Evolutionary conservation across 1,284 basidiomycete genomes (phyloP).

Genomic region (Ustilago vetiveriae): DNA sequence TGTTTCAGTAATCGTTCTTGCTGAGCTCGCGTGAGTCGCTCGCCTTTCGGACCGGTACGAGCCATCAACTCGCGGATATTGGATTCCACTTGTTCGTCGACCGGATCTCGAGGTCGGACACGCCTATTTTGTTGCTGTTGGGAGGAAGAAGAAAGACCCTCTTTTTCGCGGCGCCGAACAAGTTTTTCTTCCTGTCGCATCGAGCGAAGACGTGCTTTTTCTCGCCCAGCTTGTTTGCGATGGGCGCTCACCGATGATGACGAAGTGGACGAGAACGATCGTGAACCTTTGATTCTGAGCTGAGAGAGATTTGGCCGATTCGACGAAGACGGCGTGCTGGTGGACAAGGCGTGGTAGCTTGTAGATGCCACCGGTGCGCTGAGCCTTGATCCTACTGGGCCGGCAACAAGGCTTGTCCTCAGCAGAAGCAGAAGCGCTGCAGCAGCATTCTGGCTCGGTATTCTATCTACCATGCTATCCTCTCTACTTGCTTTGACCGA

Average conservation of each 20-base stretch:
- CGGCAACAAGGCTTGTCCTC: not conserved
- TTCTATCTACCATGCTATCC: constrained; percentile 21
- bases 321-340: too few species aligned
- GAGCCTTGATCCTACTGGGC: not conserved
- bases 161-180: constrained; percentile 32
- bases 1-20: constrained; percentile 45
- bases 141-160: not conserved
- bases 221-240: constrained; percentile 41
- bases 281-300: not conserved
- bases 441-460: constrained; percentile 16
- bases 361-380: constrained; percentile 10
- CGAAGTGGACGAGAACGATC: constrained; percentile 10
- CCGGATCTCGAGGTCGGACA: constrained; percentile 11
- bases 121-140: not conserved
- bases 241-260: constrained; percentile 20
- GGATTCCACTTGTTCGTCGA: constrained; percentile 25
- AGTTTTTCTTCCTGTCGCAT: constrained; percentile 20
- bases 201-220: constrained; percentile 29
- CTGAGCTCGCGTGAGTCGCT: constrained; percentile 33
- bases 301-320: not conserved
- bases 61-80: constrained; percentile 45
- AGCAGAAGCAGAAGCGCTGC: constrained; percentile 8
- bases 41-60: constrained; percentile 31
- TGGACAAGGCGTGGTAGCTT: constrained; percentile 16
- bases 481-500: not conserved